Evolutionary conservation across 148 eudicot genomes (phyloP).

Genomic region (Chenopodium formosanum): DNA sequence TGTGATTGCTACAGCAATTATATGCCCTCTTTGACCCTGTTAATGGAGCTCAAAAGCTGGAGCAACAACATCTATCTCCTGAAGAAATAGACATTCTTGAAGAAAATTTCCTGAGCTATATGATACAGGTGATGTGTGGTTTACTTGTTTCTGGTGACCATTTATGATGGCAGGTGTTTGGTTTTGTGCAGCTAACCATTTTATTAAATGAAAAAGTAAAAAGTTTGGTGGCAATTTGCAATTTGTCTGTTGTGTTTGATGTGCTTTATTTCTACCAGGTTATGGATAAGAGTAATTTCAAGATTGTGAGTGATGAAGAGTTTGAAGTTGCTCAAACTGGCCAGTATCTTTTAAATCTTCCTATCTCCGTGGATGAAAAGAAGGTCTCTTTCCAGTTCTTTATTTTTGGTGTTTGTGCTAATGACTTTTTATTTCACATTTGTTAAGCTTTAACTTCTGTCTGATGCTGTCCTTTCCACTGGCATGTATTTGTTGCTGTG

Average conservation of each 20-base stretch:
- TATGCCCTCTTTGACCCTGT: conserved; percentile 93
- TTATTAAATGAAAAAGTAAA: neutral
- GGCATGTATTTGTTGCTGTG: neutral
- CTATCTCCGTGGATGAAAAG: conserved; percentile 87
- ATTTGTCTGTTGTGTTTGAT: neutral
- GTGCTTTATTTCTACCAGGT: conserved; percentile 38
- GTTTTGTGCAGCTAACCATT: neutral
- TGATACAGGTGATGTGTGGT: conserved; percentile 62
- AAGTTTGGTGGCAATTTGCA: neutral
- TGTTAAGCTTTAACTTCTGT: neutral
- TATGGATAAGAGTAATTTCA: conserved; percentile 94
- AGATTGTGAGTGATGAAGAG: conserved; percentile 79
- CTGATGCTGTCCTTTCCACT: neutral
- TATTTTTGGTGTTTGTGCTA: neutral
- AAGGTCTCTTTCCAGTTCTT: conserved; percentile 45
- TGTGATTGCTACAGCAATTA: conserved; percentile 62
- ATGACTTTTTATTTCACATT: neutral
- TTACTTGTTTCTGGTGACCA: neutral
- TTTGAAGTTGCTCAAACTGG: conserved; percentile 87
- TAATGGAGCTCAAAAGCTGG: conserved; percentile 75
- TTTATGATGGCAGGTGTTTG: neutral
- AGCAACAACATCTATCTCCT: conserved; percentile 69
- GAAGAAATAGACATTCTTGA: conserved; percentile 81
- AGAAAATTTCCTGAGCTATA: conserved; percentile 72
- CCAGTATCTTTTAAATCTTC: conserved; percentile 91